Conservation (phyloP, 1,284 basidiomycete species). For the Rhodotorula sp. region DNA sequence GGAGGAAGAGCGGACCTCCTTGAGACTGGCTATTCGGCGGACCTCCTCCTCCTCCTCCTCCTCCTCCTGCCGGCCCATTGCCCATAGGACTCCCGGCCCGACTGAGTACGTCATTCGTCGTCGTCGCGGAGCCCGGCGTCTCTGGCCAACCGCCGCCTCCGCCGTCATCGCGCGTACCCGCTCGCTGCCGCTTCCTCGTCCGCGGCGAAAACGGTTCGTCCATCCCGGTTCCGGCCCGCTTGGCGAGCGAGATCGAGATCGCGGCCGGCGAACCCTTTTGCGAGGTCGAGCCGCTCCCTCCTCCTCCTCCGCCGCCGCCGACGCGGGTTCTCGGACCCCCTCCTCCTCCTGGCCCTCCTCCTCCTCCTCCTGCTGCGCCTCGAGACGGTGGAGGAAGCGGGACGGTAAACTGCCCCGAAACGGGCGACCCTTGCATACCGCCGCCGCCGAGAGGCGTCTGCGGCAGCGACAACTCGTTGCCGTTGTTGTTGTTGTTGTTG, state of each 20-base stretch:
- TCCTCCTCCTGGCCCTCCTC: neutral
- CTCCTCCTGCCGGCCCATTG: neutral
- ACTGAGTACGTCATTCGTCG: constrained; percentile 9
- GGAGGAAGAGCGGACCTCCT: neutral
- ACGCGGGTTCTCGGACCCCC: neutral
- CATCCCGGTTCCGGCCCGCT: constrained; percentile 15
- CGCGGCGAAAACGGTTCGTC: constrained; percentile 37
- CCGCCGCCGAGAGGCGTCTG: constrained; percentile 3
- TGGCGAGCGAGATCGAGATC: constrained; percentile 1
- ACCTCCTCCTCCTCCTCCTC: neutral
- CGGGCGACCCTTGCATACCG: constrained; percentile 7
- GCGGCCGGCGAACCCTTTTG: constrained; percentile 15
- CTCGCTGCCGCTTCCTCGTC: constrained; percentile 31
- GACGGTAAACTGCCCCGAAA: constrained; percentile 6
- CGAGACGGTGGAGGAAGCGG: constrained; percentile 5
- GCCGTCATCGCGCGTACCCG: constrained; percentile 18
- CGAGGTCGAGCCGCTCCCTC: neutral
- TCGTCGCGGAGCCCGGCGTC: neutral
- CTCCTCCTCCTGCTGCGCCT: neutral
- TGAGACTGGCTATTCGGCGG: constrained; percentile 1
- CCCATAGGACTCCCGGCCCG: constrained; percentile 19
- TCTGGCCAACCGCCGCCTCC: constrained; percentile 15
- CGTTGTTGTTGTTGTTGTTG: neutral
- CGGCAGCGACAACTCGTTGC: constrained; percentile 8
- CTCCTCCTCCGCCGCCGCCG: neutral